Evolutionary conservation across 257 asterid species (phyloP).

Genomic region (Ajuga chamaepitys): DNA sequence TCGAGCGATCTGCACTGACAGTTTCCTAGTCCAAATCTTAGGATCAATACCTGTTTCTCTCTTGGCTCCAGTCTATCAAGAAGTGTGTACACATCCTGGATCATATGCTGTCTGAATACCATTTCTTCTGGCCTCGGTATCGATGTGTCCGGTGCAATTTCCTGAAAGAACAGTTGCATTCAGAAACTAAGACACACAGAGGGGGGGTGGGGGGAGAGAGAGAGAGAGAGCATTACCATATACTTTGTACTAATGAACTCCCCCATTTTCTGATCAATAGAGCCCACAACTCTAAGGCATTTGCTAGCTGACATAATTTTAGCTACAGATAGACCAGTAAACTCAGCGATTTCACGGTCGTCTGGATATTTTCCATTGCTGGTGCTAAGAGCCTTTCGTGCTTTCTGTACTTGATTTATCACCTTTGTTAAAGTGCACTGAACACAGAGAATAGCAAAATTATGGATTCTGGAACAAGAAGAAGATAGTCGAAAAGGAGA

Average conservation of each 20-base stretch:
- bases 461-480: background rate
- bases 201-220: background rate
- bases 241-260: slow-evolving; percentile 33
- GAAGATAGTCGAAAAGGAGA: background rate
- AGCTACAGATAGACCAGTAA: slow-evolving; percentile 60
- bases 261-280: slow-evolving; percentile 68
- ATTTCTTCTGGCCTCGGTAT: slow-evolving; percentile 48
- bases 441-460: slow-evolving; percentile 12
- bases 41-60: slow-evolving; percentile 59
- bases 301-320: slow-evolving; percentile 54
- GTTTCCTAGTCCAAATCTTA: slow-evolving; percentile 66
- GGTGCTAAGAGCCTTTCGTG: slow-evolving; percentile 53
- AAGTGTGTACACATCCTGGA: slow-evolving; percentile 37
- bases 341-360: slow-evolving; percentile 56
- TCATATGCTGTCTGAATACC: slow-evolving; percentile 44
- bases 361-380: slow-evolving; percentile 57
- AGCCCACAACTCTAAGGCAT: slow-evolving; percentile 76
- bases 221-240: slow-evolving; percentile 31
- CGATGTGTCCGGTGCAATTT: slow-evolving; percentile 53
- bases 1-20: slow-evolving; percentile 54
- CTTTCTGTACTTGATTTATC: slow-evolving; percentile 58
- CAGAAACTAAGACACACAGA: background rate
- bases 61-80: slow-evolving; percentile 51
- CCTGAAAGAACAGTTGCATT: slow-evolving; percentile 31
- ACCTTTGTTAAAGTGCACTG: slow-evolving; percentile 65